These are phyloP conservation scores for Golubevia sp. DNA, from an alignment of 1,284 basidiomycete genomes.

Conservation along the genomic window DNA sequence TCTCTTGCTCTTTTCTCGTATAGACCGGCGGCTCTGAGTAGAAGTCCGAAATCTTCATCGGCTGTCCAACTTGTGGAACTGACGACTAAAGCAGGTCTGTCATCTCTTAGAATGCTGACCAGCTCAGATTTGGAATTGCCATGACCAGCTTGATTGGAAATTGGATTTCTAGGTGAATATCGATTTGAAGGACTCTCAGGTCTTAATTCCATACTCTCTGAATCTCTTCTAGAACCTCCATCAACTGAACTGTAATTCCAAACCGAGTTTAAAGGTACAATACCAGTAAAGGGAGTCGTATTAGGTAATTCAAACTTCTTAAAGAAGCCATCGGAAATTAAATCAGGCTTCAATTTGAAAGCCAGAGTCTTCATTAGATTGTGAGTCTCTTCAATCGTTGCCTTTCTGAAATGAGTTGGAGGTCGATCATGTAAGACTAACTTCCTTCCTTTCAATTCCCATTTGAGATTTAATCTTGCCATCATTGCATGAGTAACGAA, in stretches of 20 bases:
- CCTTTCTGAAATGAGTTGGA: slow-evolving; percentile 13
- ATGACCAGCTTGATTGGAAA: no score
- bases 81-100: slow-evolving; percentile 80
- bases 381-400: slow-evolving; percentile 21
- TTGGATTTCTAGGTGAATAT: no score
- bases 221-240: no score
- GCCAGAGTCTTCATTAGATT: slow-evolving; percentile 18
- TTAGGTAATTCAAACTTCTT: slow-evolving; percentile 8
- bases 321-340: slow-evolving; percentile 18
- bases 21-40: slow-evolving; percentile 63
- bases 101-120: no score
- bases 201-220: no score
- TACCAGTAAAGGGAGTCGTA: slow-evolving; percentile 23
- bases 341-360: slow-evolving; percentile 5
- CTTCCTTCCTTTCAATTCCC: slow-evolving; percentile 68
- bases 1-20: slow-evolving; percentile 71
- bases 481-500: slow-evolving; percentile 92
- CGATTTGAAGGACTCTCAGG: no score
- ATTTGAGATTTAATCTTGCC: slow-evolving; percentile 72
- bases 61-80: slow-evolving; percentile 96
- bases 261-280: no score
- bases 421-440: slow-evolving; percentile 64
- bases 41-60: slow-evolving; percentile 90
- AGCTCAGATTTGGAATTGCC: no score
- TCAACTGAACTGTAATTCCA: no score